phyloP scores from a whole-genome alignment of 2,329 filamentous ascomycete species.

The Penicillium rolfsii region DNA sequence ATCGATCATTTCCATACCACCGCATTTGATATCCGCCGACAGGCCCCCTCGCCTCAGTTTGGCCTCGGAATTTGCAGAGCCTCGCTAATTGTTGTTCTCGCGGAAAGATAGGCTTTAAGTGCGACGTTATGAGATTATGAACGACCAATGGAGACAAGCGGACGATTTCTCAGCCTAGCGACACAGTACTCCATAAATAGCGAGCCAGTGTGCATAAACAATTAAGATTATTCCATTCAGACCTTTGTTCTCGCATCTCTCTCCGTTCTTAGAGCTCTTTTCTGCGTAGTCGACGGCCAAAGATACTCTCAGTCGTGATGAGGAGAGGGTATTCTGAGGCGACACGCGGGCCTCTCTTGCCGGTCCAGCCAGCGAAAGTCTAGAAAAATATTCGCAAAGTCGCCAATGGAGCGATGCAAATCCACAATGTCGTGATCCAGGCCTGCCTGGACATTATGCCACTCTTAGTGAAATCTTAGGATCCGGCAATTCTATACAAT shows the following conservation, averaged over 20 bases:
- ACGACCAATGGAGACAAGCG: conserved; percentile 26
- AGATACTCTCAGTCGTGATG: neutral
- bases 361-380: conserved; percentile 10
- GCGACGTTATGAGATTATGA: conserved; percentile 35
- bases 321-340: neutral
- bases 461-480: neutral
- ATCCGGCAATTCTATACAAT: neutral
- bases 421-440: conserved; percentile 2
- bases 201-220: conserved; percentile 23
- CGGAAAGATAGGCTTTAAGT: conserved; percentile 52
- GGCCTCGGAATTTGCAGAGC: conserved; percentile 31
- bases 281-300: conserved; percentile 5
- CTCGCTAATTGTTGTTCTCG: conserved; percentile 42
- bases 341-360: neutral
- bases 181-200: conserved; percentile 21
- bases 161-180: conserved; percentile 22
- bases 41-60: conserved; percentile 1
- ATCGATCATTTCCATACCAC: conserved; percentile 15
- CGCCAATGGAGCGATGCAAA: neutral
- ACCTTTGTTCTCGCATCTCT: neutral
- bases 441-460: conserved; percentile 14
- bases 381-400: neutral
- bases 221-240: conserved; percentile 11
- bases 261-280: neutral
- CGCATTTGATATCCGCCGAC: conserved; percentile 18